Base-by-base conservation (phyloP, 805 yeast genomes). In the Suhomyces prunicola region DNA sequence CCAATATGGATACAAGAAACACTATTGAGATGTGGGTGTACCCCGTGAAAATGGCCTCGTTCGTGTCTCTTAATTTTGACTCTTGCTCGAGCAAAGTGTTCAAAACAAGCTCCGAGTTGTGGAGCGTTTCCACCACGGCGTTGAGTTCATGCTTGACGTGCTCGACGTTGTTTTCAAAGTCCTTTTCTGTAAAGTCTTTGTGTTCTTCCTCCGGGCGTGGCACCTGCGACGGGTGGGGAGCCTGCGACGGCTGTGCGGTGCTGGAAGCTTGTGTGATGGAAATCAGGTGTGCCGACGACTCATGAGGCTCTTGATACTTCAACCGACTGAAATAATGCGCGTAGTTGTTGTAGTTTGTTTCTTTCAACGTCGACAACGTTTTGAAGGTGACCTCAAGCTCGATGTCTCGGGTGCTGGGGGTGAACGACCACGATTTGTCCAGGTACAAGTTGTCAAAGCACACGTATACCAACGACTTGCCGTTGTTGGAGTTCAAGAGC, bases 401-500 rank as follows among this genome's bases (percentile, higher is more conserved):
- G 12, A 75, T 61, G 40, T 75, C 77, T 35, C 67, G 61, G 5
- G 60, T 27, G 23, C 54, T 54, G 5, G 77, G 74, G 15, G 61
- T 60, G 56, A 72, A 75, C 17, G 77, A 69, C 78, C 78, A 75
- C 7, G 77, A 71, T 54, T 70, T 69, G 57, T 75, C 80, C 44
- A 57, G 60, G 60, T 69, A 75, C 29, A 74, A 49, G 56, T 75
- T 75, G 59, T 75, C 79, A 60, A 75, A 75, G 56, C 80, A 75
- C 15, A 75, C 62, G 56, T 72, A 64, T 17, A 75, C 65, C 39
- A 63, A 58, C 7, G 70, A 68, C 49, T 62, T 64, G 5, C 68
- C 72, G 24, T 60, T 53, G 46, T 59, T 55, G 22, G 60, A 55
- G 39, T 59, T 55, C 46, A 65, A 48, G 4, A 63, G 50, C 22